Evolutionary conservation across 164 flowering plant genomes (phyloP), one percentile per base, ranked within the genome.

Genomic region (Chimonanthus salicifolius): DNA sequence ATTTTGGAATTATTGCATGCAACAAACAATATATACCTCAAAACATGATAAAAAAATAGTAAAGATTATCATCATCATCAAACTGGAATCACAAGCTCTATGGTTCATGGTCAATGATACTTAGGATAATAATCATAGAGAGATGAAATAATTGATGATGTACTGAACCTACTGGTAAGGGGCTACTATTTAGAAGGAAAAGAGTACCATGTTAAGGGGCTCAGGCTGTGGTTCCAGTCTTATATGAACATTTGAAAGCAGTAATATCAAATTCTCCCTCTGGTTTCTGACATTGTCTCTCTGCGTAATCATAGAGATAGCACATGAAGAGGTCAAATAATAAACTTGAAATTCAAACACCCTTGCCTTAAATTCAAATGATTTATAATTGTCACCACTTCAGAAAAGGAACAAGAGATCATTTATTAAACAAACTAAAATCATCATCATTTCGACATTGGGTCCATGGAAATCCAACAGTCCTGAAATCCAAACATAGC

Each of bases 401-500:
- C 33, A 33, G 33, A 33, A 33, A 33, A 33, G 33, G 33, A 33
- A 33, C 33, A 33, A 33, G 33, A 33, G 33, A 33, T 5, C 60
- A 54, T 11, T 54, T 54, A 54, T n/a, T 54, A n/a, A 0, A 54
- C 16, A 54, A 54, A 6, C 15, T 54, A 54, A 4, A 33, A 33
- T 33, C 33, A 54, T 10, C 60, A 54, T 11, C 60, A 54, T 54
- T 54, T 54, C 60, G 3, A 54, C 16, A 54, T 6, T 54, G 11
- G 60, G 11, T 49, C 49, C 48, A 10, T 8, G 62, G 67, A 33
- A 15, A 47, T 66, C 47, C 0, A 18, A 64, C 80, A 46, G 81
- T 78, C 99, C 97, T 96, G 99, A 84, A 96, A 96, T 13, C 99
- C 99, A 78, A 96, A 96, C 99, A 96, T 94, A 49, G 97, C 97